Percentiles rank a stretch among this genome's conserved stretches.
phyloP scores from a whole-genome alignment of 2,329 filamentous ascomycete genomes.

The Fusarium piperis region DNA sequence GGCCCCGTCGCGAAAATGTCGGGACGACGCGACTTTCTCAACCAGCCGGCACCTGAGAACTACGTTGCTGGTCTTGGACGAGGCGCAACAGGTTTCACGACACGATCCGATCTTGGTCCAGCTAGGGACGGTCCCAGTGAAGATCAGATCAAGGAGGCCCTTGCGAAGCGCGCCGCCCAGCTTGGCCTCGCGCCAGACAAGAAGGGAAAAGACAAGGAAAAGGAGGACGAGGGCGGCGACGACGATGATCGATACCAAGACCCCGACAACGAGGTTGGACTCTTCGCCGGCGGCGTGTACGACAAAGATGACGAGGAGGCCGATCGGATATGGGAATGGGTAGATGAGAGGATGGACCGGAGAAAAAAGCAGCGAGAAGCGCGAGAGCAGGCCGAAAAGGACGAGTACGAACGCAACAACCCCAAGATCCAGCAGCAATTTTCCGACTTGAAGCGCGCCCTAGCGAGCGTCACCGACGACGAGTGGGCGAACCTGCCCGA shows the following conservation, averaged over 20 bases:
- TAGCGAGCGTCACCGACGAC: conserved; percentile 89
- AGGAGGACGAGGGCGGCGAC: conserved; percentile 78
- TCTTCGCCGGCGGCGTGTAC: conserved; percentile 95
- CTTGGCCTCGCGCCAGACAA: conserved; percentile 77
- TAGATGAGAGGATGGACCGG: conserved; percentile 97
- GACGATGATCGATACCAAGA: conserved; percentile 90
- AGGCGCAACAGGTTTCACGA: conserved; percentile 98
- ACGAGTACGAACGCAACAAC: conserved; percentile 97
- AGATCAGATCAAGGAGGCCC: conserved; percentile 97
- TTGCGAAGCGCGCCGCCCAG: conserved; percentile 90
- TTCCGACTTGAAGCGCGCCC: conserved; percentile 90
- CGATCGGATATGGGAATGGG: conserved; percentile 92
- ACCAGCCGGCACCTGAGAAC: conserved; percentile 84
- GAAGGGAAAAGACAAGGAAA: conserved; percentile 74
- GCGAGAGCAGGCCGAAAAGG: conserved; percentile 88
- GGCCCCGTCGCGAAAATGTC: conserved; percentile 54
- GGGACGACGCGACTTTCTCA: conserved; percentile 83
- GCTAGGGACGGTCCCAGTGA: conserved; percentile 95
- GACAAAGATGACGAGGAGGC: conserved; percentile 98
- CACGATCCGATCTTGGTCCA: conserved; percentile 93
- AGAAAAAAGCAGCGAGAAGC: conserved; percentile 92
- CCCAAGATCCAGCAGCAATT: conserved; percentile 99
- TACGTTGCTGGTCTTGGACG: conserved; percentile 96
- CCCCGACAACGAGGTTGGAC: conserved; percentile 94
- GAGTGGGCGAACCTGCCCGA: conserved; percentile 97